phyloP scores from a whole-genome alignment of 2,329 filamentous ascomycete species.

The Aspergillus chevalieri region DNA sequence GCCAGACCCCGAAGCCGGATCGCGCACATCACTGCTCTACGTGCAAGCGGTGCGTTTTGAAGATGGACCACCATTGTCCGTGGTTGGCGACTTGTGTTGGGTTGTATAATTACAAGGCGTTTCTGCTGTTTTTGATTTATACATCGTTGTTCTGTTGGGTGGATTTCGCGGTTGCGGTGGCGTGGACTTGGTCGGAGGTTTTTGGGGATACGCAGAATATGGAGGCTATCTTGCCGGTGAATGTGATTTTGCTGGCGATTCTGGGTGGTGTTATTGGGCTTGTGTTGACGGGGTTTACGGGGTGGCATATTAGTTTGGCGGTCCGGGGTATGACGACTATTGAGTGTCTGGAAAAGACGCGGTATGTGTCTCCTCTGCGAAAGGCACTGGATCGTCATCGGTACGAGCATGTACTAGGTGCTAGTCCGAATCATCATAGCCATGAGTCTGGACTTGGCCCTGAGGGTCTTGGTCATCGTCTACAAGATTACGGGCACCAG shows the following conservation, averaged over 20 bases:
- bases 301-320: slow-evolving; percentile 83
- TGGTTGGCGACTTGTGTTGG: slow-evolving; percentile 97
- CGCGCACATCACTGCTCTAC: slow-evolving; percentile 95
- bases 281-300: slow-evolving; percentile 81
- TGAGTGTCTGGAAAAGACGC: slow-evolving; percentile 90
- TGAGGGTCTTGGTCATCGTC: slow-evolving; percentile 33
- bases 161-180: slow-evolving; percentile 66
- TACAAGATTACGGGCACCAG: slow-evolving; percentile 63
- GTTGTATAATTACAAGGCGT: slow-evolving; percentile 90
- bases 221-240: slow-evolving; percentile 76
- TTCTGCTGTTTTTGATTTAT: slow-evolving; percentile 86
- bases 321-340: slow-evolving; percentile 83
- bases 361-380: slow-evolving; percentile 77
- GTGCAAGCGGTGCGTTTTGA: slow-evolving; percentile 87
- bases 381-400: slow-evolving; percentile 63
- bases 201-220: slow-evolving; percentile 63
- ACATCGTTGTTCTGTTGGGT: slow-evolving; percentile 79
- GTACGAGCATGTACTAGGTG: slow-evolving; percentile 43
- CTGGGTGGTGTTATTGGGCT: slow-evolving; percentile 85
- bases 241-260: slow-evolving; percentile 82
- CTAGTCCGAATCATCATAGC: slow-evolving; percentile 28
- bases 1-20: slow-evolving; percentile 88
- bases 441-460: slow-evolving; percentile 21
- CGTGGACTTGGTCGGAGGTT: slow-evolving; percentile 83
- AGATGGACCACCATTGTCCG: slow-evolving; percentile 99